Conservation (phyloP, 495 filamentous ascomycete species). For the Lasiosphaeria miniovina region DNA sequence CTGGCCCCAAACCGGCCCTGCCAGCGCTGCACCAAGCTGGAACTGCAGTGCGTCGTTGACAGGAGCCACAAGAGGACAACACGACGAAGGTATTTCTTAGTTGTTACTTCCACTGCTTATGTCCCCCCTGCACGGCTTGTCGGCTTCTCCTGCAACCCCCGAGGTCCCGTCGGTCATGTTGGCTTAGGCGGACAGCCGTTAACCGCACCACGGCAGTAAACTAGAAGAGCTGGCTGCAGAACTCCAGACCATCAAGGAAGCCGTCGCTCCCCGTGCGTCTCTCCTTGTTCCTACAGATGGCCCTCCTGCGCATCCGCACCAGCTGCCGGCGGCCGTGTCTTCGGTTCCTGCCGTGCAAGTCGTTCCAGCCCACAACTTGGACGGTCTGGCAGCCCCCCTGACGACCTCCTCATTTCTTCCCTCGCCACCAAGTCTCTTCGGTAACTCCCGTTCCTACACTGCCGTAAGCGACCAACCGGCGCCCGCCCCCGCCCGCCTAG, state of each 20-base stretch:
- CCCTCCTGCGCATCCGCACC: slow-evolving; percentile 8
- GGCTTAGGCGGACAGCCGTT: too few relatives aligned
- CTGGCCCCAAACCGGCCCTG: slow-evolving; percentile 38
- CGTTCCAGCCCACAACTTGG: slow-evolving; percentile 4
- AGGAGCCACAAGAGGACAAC: slow-evolving; percentile 45
- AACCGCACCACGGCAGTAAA: slow-evolving; percentile 25
- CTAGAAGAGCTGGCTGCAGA: slow-evolving; percentile 45
- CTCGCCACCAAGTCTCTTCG: slow-evolving; percentile 16
- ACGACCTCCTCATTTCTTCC: slow-evolving; percentile 15
- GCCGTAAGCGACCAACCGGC: slow-evolving; percentile 13
- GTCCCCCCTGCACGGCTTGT: not conserved
- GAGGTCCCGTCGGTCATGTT: too few relatives aligned
- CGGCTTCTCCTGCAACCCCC: too few relatives aligned
- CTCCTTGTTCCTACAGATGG: slow-evolving; percentile 12
- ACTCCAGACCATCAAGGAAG: slow-evolving; percentile 44
- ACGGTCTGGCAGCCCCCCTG: slow-evolving; percentile 16
- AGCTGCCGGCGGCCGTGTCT: not conserved
- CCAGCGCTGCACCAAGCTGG: slow-evolving; percentile 43
- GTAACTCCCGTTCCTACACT: slow-evolving; percentile 13
- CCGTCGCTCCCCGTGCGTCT: slow-evolving; percentile 27
- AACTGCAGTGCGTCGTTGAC: slow-evolving; percentile 43
- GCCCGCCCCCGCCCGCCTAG: slow-evolving; percentile 12
- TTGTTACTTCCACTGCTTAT: not conserved
- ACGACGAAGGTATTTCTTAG: slow-evolving; percentile 36
- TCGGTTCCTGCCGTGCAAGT: too few relatives aligned